Evolutionary conservation across 163 green algal genomes (phyloP), one percentile per base, ranked within the genome.

Genomic region (Chloromonas sp.): DNA sequence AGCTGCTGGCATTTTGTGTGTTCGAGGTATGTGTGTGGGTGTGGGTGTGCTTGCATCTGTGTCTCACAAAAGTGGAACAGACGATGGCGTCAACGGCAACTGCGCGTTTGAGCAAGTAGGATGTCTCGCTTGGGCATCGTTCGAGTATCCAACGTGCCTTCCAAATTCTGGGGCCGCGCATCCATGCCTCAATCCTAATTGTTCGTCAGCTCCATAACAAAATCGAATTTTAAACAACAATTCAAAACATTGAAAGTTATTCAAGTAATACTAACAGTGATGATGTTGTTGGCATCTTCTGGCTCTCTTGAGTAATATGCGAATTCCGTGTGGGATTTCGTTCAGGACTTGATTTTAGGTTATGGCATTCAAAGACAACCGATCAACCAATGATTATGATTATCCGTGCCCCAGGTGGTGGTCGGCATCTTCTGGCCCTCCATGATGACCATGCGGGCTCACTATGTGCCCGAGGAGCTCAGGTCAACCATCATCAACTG

Each of bases 401-500:
- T 36, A 36, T 36, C 36, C 36, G 36, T 36, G 36, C 36, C 36
- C 57, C 85, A 90, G 86, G 83, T 91, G 61, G 57, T 91, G 58
- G 95, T 98, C 60, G 96, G 96, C 82, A 83, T 98, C 36, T 99
- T 99, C 90, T 99, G 96, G 96, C 96, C 96, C 0, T 94, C 85
- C 88, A 98, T 99, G 94, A 98, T 98, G 96, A 96, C 95, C 66
- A 95, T 98, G 92, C 92, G 94, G 36, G 87, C 83, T 0, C 61
- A 92, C 71, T 96, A 98, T 87, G 89, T 99, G 14, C 96, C 96
- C 0, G 96, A 99, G 86, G 94, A 98, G 84, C 88, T 95, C 84
- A 90, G 96, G 2, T 92, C 93, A 82, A 98, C 96, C 82, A 96
- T 99, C 89, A 98, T 98, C 91, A 98, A 98, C 91, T 93, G 95